Evolutionary conservation across 1,284 basidiomycete species (phyloP).

Genomic region (Tilletiaria anomala): DNA sequence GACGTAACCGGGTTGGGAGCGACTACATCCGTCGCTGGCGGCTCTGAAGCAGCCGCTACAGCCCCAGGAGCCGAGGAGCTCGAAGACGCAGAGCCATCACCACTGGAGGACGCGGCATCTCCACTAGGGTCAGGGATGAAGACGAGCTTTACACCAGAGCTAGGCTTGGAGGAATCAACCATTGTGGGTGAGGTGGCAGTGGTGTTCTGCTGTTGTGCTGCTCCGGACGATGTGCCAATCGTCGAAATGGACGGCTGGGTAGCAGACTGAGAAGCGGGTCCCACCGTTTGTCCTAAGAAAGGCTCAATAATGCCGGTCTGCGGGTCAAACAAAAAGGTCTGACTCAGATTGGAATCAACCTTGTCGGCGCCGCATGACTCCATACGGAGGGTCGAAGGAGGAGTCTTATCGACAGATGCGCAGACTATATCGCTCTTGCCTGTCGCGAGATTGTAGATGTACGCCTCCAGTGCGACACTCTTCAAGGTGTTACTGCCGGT

Average conservation of each 20-base stretch:
- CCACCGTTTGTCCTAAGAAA: not conserved
- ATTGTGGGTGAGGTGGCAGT: not conserved
- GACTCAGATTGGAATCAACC: not conserved
- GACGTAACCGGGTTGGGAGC: no score
- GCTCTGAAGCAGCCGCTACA: no score
- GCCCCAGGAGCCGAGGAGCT: not conserved
- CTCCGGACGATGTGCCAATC: not conserved
- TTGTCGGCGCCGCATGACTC: conserved; percentile 1
- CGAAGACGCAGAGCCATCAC: not conserved
- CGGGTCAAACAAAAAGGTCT: conserved; percentile 1
- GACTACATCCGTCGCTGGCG: no score
- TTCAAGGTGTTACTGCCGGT: not conserved
- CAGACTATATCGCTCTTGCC: not conserved
- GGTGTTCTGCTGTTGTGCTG: not conserved
- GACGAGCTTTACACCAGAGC: conserved; percentile 2
- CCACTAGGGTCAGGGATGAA: conserved; percentile 1
- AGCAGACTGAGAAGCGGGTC: not conserved
- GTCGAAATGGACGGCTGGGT: not conserved
- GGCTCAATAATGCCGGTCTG: not conserved
- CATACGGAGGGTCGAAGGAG: conserved; percentile 1
- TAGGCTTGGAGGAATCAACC: not conserved
- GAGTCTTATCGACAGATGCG: not conserved
- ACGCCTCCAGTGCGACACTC: no score
- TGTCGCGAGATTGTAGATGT: not conserved
- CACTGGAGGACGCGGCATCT: not conserved